These are phyloP conservation scores for Anthracocystis setariae DNA, from an alignment of 1,284 basidiomycete species.

Conservation along the genomic window DNA sequence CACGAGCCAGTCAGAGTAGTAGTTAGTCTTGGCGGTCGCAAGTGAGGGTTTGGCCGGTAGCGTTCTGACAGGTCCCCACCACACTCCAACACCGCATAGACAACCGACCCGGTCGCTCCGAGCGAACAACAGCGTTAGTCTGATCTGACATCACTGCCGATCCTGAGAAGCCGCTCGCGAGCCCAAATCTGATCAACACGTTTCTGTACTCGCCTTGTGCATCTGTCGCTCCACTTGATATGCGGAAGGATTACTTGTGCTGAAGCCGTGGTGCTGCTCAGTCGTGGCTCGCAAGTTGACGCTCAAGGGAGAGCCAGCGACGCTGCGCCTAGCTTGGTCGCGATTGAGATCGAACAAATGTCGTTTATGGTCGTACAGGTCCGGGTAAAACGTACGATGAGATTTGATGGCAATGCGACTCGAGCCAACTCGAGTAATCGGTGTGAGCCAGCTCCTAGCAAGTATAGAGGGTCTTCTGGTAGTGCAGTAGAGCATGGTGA, in stretches of 20 bases:
- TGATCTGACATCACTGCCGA: constrained; percentile 1
- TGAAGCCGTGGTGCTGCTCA: constrained; percentile 23
- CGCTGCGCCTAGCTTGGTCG: constrained; percentile 20
- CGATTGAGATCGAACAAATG: constrained; percentile 38
- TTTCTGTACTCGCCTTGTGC: constrained; percentile 30
- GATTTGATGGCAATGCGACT: constrained; percentile 10
- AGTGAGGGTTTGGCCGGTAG: background rate
- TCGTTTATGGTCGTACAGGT: constrained; percentile 44
- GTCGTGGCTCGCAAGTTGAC: constrained; percentile 6
- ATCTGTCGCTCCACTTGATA: constrained; percentile 38
- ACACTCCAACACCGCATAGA: background rate
- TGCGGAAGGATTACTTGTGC: constrained; percentile 23
- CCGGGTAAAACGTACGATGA: constrained; percentile 27
- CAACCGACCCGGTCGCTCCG: constrained; percentile 21
- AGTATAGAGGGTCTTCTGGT: constrained; percentile 12
- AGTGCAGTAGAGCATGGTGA: constrained; percentile 7
- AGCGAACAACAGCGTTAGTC: background rate
- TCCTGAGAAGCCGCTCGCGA: background rate
- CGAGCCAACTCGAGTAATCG: background rate
- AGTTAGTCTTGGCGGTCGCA: background rate
- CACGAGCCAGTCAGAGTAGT: background rate
- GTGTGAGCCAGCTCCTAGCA: constrained; percentile 3
- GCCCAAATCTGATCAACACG: background rate
- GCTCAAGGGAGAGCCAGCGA: constrained; percentile 11
- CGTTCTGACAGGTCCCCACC: background rate